These are phyloP conservation scores for Nemania abortiva DNA, from an alignment of 2,329 filamentous ascomycete species.

Conservation along the genomic window DNA sequence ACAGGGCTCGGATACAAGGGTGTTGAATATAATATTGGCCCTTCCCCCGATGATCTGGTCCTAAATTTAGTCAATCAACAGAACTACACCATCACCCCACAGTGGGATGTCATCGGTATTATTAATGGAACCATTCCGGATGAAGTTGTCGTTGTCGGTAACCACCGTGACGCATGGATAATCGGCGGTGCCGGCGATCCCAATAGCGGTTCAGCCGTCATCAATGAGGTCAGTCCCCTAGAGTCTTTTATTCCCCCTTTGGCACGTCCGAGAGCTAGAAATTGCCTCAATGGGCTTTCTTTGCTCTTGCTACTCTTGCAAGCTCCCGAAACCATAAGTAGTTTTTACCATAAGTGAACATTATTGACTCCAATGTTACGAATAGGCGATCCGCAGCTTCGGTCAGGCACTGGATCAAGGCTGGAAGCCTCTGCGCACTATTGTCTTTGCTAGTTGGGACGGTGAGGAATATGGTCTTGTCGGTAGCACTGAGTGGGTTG, in stretches of 20 bases:
- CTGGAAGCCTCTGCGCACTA: slow-evolving; percentile 88
- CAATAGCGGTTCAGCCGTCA: slow-evolving; percentile 81
- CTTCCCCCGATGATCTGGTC: slow-evolving; percentile 77
- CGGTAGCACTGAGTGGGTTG: slow-evolving; percentile 93
- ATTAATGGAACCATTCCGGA: slow-evolving; percentile 89
- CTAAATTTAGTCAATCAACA: slow-evolving; percentile 83
- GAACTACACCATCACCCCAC: slow-evolving; percentile 81
- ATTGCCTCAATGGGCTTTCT: too few relatives aligned
- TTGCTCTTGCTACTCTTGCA: too few relatives aligned
- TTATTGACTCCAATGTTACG: too few relatives aligned
- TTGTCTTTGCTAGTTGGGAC: slow-evolving; percentile 89
- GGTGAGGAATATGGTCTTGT: slow-evolving; percentile 88
- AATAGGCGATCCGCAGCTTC: slow-evolving; percentile 79
- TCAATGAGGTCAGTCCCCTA: too few relatives aligned
- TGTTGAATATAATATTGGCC: slow-evolving; percentile 86
- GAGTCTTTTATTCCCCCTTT: too few relatives aligned
- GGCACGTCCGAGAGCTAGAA: too few relatives aligned
- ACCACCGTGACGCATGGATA: slow-evolving; percentile 91
- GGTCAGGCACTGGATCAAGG: slow-evolving; percentile 75
- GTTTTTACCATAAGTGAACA: too few relatives aligned
- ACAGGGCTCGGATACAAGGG: slow-evolving; percentile 83
- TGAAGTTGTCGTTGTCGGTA: slow-evolving; percentile 91
- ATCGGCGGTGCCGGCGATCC: slow-evolving; percentile 85
- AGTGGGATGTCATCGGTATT: slow-evolving; percentile 93
- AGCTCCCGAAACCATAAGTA: too few relatives aligned